Evolutionary conservation across 179 eudicot genomes (phyloP).

Genomic region (Gypsophila paniculata): DNA sequence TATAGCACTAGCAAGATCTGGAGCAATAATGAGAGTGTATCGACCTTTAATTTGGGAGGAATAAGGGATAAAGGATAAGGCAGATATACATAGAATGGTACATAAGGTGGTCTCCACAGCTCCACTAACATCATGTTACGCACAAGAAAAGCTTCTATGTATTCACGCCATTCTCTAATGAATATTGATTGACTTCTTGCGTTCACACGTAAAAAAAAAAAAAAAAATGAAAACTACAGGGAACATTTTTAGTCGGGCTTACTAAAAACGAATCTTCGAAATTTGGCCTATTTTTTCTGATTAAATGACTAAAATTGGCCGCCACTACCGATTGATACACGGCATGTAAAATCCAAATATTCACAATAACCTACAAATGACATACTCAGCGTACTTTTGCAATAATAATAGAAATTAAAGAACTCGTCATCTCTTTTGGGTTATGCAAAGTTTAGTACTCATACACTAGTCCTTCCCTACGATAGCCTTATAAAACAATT

Average conservation of each 20-base stretch:
- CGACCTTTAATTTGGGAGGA: background rate
- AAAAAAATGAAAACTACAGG: background rate
- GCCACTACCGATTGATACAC: too few species aligned
- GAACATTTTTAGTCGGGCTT: background rate
- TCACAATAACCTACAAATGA: too few species aligned
- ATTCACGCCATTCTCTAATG: background rate
- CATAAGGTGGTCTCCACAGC: slow-evolving; percentile 4
- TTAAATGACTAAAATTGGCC: too few species aligned
- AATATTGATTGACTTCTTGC: background rate
- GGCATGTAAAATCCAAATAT: too few species aligned
- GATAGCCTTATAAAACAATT: too few species aligned
- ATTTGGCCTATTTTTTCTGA: too few species aligned
- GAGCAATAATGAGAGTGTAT: background rate
- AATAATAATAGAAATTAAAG: too few species aligned
- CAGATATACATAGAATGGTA: background rate
- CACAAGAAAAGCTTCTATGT: background rate
- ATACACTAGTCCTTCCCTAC: too few species aligned
- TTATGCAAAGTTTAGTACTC: too few species aligned
- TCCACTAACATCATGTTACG: slow-evolving; percentile 5
- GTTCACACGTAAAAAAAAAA: slow-evolving; percentile 7
- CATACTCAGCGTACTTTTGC: too few species aligned
- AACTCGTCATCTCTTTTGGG: too few species aligned
- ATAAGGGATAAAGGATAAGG: slow-evolving; percentile 3
- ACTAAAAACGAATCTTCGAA: too few species aligned
- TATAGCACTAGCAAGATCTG: background rate